A percentile compares a stretch with the other conserved stretches of the same genome.
These are phyloP conservation scores for Aspergillus conjunctus DNA, from an alignment of 495 filamentous ascomycete species.

Conservation along the genomic window DNA sequence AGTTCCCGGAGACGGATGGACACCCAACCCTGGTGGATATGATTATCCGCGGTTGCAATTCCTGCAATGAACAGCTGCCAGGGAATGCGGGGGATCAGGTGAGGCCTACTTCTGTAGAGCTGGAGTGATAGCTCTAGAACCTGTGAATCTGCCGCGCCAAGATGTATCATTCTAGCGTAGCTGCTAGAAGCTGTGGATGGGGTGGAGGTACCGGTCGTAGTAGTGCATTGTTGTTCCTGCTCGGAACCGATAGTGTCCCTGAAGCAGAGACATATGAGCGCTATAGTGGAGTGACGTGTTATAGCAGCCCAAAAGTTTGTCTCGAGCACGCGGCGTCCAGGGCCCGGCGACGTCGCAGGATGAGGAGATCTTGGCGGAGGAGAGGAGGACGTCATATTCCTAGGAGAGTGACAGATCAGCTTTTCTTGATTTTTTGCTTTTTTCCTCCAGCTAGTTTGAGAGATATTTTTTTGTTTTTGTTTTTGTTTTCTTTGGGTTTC, in stretches of 20 bases:
- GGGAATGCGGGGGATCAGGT: constrained; percentile 32
- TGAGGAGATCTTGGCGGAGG: constrained; percentile 22
- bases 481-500: neutral
- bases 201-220: constrained; percentile 6
- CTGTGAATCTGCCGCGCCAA: constrained; percentile 27
- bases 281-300: constrained; percentile 35
- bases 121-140: constrained; percentile 34
- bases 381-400: constrained; percentile 35
- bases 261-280: constrained; percentile 36
- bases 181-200: neutral
- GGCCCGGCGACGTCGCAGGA: constrained; percentile 29
- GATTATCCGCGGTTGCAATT: constrained; percentile 35
- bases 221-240: neutral
- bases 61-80: constrained; percentile 38
- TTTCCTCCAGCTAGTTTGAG: no score
- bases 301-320: constrained; percentile 38
- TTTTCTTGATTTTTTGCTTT: neutral
- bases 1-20: constrained; percentile 36
- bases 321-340: constrained; percentile 33
- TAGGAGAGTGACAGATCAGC: constrained; percentile 9
- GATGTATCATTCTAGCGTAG: constrained; percentile 18
- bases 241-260: constrained; percentile 12
- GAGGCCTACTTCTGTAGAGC: constrained; percentile 34
- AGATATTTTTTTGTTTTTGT: neutral
- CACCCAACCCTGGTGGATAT: constrained; percentile 41